phyloP scores from a whole-genome alignment of 2,329 filamentous ascomycete species.

The Elsinoe australis region DNA sequence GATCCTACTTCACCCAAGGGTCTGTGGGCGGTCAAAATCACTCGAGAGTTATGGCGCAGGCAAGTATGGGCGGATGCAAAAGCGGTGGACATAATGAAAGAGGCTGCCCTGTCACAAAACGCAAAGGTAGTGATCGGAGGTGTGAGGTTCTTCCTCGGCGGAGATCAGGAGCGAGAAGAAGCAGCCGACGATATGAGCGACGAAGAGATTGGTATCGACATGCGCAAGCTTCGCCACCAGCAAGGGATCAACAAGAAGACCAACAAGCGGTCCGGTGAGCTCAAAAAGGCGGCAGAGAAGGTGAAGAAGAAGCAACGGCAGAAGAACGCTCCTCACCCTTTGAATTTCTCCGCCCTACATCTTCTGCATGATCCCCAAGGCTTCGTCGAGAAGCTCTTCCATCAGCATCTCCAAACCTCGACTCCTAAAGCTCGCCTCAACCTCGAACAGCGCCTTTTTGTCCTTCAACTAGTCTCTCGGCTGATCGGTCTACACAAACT shows the following conservation, averaged over 20 bases:
- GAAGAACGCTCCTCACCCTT: constrained; percentile 75
- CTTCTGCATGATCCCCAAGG: constrained; percentile 89
- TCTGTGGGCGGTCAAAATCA: constrained; percentile 93
- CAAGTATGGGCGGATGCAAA: constrained; percentile 94
- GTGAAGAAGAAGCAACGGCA: constrained; percentile 78
- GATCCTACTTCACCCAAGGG: constrained; percentile 79
- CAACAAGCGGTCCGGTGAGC: constrained; percentile 71
- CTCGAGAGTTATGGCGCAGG: constrained; percentile 89
- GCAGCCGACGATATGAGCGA: constrained; percentile 75
- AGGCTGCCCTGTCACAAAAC: constrained; percentile 79
- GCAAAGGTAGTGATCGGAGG: constrained; percentile 86
- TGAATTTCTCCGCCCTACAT: constrained; percentile 95
- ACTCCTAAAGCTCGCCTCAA: constrained; percentile 77
- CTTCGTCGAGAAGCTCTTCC: constrained; percentile 83
- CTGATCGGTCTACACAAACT: constrained; percentile 89
- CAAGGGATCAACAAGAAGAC: constrained; percentile 93
- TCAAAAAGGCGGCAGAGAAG: constrained; percentile 73
- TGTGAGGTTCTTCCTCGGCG: constrained; percentile 89
- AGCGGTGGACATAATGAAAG: constrained; percentile 96
- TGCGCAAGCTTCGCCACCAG: constrained; percentile 76
- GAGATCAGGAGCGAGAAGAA: constrained; percentile 92
- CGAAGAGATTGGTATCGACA: constrained; percentile 66
- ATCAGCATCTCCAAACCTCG: constrained; percentile 68
- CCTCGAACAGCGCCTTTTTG: constrained; percentile 80
- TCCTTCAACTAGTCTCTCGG: constrained; percentile 82